Evolutionary conservation across 352 stramenopile species (phyloP), one percentile per base, ranked within the genome.

Genomic region (Phytophthora vignae): DNA sequence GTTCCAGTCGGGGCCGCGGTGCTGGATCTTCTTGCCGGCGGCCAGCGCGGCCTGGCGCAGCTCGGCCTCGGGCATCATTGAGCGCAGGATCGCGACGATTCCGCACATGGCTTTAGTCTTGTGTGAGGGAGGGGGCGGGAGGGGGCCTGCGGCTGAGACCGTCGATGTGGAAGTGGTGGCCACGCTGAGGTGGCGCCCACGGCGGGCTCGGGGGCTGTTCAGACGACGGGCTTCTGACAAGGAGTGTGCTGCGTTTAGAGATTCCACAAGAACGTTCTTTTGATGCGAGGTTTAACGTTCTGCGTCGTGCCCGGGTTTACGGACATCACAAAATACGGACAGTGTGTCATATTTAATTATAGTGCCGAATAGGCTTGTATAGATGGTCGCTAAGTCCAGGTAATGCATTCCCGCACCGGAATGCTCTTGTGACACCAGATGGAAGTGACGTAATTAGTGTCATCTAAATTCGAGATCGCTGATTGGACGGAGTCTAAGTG

Each of bases 21-120:
- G 98, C 72, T 98, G 93, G 67, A 99, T 95, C 84, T 82, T 91
- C 64, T 98, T 98, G 62, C 96, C 97, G 71, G 97, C 98, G 38
- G 91, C 78, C 52, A 99, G 97, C n/a, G 99, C 88, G 36, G 97
- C 91, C 59, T 95, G 90, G 46, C 98, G 96, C 17, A 99, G 92
- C 60, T 99, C 95, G 19, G 76, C 77, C 72, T 98, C 89, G 61
- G 92, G 83, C 71, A 99, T 91, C 76, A 97, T 91, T 36, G 96
- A 99, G 66, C 87, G 91, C 71, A 99, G 99, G 79, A 99, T 99
- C 56, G 96, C 96, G 69, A 99, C 97, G 80, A 99, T 99, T 71
- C 98, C 98, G 80, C 98, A 99, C 97, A 99, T 99, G 12, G 9
- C 78, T 10, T 46, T 15, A 4, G 36, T 44, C n/a, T n/a, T n/a